These are phyloP conservation scores for Leishmania martiniquensis DNA, from an alignment of 208 protist genomes.

Conservation along the genomic window DNA sequence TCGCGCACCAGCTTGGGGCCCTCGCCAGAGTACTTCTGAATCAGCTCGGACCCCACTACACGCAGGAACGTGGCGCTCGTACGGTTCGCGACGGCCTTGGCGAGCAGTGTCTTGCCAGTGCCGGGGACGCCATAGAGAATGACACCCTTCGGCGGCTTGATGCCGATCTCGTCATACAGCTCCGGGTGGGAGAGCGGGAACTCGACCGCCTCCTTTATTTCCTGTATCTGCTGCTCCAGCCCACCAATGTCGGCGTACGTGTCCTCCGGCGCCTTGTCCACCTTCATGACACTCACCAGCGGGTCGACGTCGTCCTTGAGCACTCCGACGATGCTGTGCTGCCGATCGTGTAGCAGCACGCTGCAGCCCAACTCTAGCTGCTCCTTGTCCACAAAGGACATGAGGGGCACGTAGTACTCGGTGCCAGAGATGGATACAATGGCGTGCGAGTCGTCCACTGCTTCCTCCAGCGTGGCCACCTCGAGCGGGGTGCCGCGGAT, in stretches of 20 bases:
- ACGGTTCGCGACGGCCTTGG: conserved; percentile 99
- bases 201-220: conserved; percentile 99
- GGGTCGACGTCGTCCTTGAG: conserved; percentile 99
- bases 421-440: conserved; percentile 97
- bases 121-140: conserved; percentile 99
- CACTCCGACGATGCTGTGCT: conserved; percentile 97
- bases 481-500: conserved; percentile 98
- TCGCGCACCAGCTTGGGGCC: conserved; percentile 99
- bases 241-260: conserved; percentile 99
- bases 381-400: conserved; percentile 99
- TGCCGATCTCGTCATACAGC: conserved; percentile 99
- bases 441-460: conserved; percentile 99
- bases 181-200: conserved; percentile 99
- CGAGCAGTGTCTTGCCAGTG: conserved; percentile 99
- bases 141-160: conserved; percentile 99
- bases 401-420: conserved; percentile 99
- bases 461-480: conserved; percentile 99
- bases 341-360: conserved; percentile 98
- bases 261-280: conserved; percentile 99
- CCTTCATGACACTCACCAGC: conserved; percentile 99
- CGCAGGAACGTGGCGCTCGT: conserved; percentile 99
- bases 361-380: conserved; percentile 97
- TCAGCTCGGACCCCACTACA: conserved; percentile 99
- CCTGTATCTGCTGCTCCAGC: conserved; percentile 99
- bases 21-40: conserved; percentile 99